Conservation (phyloP, 108 stramenopile species). For the Fragilaria radians region DNA sequence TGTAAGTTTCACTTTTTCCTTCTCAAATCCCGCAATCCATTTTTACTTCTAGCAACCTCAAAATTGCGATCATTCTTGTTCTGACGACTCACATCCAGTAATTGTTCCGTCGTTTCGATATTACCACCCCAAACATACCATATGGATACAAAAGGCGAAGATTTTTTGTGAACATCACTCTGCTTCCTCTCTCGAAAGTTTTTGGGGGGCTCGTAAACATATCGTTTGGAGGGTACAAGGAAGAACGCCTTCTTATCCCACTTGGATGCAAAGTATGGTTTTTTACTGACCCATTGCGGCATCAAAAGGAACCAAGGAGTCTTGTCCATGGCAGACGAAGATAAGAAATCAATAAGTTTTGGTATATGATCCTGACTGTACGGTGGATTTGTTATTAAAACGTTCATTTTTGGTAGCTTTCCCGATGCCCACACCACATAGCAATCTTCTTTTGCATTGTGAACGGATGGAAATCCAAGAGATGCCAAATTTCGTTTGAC, state of each 20-base stretch:
- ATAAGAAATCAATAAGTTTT: constrained; percentile 62
- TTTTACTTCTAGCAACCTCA: constrained; percentile 77
- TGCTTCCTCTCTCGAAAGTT: constrained; percentile 70
- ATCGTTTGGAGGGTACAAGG: constrained; percentile 81
- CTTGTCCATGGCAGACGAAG: constrained; percentile 26
- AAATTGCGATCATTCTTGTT: constrained; percentile 4
- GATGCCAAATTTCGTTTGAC: constrained; percentile 60
- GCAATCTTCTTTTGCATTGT: constrained; percentile 82
- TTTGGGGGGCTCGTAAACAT: constrained; percentile 80
- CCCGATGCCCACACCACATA: constrained; percentile 57
- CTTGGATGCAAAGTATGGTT: constrained; percentile 55
- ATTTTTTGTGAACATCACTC: constrained; percentile 84
- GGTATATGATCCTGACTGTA: constrained; percentile 92
- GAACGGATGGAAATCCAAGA: constrained; percentile 85
- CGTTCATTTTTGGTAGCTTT: constrained; percentile 63
- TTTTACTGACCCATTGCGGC: constrained; percentile 82
- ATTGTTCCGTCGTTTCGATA: constrained; percentile 33
- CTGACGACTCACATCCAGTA: constrained; percentile 28
- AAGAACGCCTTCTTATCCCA: constrained; percentile 46
- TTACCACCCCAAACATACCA: constrained; percentile 87
- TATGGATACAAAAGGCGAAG: constrained; percentile 83
- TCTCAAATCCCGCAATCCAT: constrained; percentile 78
- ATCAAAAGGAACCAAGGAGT: constrained; percentile 71
- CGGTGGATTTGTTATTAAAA: constrained; percentile 96
- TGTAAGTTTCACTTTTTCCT: constrained; percentile 38